Evolutionary conservation across 2,329 filamentous ascomycete genomes (phyloP), one percentile per base, ranked within the genome.

Genomic region (Ceratocystis cacaofunesta): DNA sequence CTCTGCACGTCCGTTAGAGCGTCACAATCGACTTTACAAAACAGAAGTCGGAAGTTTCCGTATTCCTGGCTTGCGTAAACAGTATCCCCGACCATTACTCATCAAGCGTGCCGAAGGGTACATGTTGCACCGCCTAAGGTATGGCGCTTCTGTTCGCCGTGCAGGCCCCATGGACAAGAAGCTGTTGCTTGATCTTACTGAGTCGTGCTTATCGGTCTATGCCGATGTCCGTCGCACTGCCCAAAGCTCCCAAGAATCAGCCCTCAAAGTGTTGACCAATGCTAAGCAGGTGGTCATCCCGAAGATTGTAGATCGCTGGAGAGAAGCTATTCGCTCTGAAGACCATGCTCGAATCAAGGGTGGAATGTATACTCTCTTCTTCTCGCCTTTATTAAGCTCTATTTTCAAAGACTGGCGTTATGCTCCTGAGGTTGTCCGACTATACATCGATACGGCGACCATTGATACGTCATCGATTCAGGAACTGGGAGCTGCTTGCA

Each of bases 401-500:
- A 83, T 95, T 58, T 84, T 90, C 60, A 87, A 89, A 65, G 92
- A 99, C 73, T 99, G 95, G 95, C 87, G 92, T 48, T 96, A 92
- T 74, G 90, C 94, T 0, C 94, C 95, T 0, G 83, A 87, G n/a
- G 78, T 96, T 61, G 89, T 99, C 77, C 86, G 87, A 64, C 80
- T 94, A 7, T 99, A 95, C 75, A 94, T 99, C 69, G 85, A 89
- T 71, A 90, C 94, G 2, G 92, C 89, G 19, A 86, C 86, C 44
- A 91, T 95, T 17, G 94, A 99, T 75, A 96, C 96, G 73, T 85
- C 90, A 3, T 96, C 92, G 0, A 92, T 99, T 50, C 94, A 99
- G 74, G 91, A 88, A 70, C 82, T 99, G 17, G 90, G 90, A 15
- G 84, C 86, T 0, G 87, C 86, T 44, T 90, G 89, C 0, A 81